Evolutionary conservation across 116 monocot species (phyloP).

Genomic region (Zostera marina): DNA sequence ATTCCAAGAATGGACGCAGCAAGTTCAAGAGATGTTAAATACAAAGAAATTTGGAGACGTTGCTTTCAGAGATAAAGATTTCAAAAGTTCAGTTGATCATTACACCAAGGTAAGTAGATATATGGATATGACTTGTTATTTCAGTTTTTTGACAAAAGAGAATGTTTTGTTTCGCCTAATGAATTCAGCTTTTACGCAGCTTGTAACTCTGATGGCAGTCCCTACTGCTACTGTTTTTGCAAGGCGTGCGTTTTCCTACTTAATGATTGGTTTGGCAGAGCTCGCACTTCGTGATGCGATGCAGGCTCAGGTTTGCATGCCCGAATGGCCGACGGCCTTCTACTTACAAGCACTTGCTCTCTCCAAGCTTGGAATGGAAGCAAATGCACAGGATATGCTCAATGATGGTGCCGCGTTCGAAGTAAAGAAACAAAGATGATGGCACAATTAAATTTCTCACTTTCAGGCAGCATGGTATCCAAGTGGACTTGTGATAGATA

Average conservation of each 20-base stretch:
- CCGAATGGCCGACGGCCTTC: slow-evolving; percentile 94
- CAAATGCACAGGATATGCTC: slow-evolving; percentile 94
- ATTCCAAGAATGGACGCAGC: slow-evolving; percentile 99
- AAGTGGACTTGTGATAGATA: too few species aligned
- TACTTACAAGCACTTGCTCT: slow-evolving; percentile 92
- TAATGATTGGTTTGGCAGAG: slow-evolving; percentile 85
- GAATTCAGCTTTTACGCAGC: slow-evolving; percentile 15
- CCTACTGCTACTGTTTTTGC: slow-evolving; percentile 91
- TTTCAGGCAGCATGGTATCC: too few species aligned
- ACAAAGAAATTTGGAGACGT: slow-evolving; percentile 93
- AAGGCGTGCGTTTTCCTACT: slow-evolving; percentile 65
- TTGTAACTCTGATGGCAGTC: slow-evolving; percentile 74
- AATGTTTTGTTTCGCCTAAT: too few species aligned
- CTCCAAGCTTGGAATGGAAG: slow-evolving; percentile 94
- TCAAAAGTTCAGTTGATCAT: slow-evolving; percentile 87
- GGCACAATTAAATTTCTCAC: slow-evolving; percentile 35
- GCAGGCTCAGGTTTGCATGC: slow-evolving; percentile 95
- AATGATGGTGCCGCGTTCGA: slow-evolving; percentile 90
- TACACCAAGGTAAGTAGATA: slow-evolving; percentile 59
- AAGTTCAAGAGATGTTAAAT: slow-evolving; percentile 96
- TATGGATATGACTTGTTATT: neutral
- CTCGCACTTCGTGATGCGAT: slow-evolving; percentile 88
- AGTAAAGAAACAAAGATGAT: slow-evolving; percentile 53
- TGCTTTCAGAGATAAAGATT: slow-evolving; percentile 97
- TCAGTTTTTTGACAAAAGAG: neutral